Percentiles rank a stretch among this genome's conserved stretches.
phyloP scores from a whole-genome alignment of 148 eudicot species.

The Amaranthus cruentus region DNA sequence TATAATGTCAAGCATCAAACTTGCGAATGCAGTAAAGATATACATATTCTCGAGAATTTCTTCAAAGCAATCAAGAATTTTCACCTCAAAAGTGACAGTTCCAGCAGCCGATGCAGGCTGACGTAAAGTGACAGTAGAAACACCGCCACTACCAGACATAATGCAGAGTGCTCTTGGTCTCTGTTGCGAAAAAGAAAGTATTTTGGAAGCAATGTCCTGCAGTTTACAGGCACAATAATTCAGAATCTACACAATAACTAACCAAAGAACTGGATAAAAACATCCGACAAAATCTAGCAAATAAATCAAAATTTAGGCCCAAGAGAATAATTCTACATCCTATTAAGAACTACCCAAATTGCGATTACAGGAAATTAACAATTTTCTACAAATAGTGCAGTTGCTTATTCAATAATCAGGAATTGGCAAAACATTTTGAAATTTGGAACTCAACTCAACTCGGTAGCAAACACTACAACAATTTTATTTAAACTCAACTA shows the following conservation, averaged over 20 bases:
- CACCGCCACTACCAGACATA: constrained; percentile 77
- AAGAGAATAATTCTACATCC: too few species aligned
- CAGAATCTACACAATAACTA: not conserved
- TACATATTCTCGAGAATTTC: not conserved
- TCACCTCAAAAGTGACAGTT: constrained; percentile 71
- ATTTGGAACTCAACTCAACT: too few species aligned
- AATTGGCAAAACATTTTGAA: too few species aligned
- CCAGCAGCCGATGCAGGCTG: constrained; percentile 51
- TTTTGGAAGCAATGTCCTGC: constrained; percentile 78
- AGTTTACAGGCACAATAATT: not conserved
- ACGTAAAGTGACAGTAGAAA: constrained; percentile 69
- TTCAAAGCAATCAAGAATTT: not conserved
- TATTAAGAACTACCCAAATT: too few species aligned
- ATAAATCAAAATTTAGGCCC: too few species aligned
- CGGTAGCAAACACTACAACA: too few species aligned
- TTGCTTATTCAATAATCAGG: too few species aligned
- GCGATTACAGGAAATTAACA: too few species aligned
- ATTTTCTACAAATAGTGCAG: too few species aligned
- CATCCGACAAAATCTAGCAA: not conserved
- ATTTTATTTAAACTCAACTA: too few species aligned
- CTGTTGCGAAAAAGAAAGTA: constrained; percentile 75
- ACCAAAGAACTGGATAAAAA: not conserved
- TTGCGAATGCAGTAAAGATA: not conserved
- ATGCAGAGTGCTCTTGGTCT: constrained; percentile 84
- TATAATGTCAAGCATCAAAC: too few species aligned